A percentile compares a stretch with the other conserved stretches of the same genome.
phyloP scores from a whole-genome alignment of 352 stramenopile genomes.

The Globisporangium middletonii region DNA sequence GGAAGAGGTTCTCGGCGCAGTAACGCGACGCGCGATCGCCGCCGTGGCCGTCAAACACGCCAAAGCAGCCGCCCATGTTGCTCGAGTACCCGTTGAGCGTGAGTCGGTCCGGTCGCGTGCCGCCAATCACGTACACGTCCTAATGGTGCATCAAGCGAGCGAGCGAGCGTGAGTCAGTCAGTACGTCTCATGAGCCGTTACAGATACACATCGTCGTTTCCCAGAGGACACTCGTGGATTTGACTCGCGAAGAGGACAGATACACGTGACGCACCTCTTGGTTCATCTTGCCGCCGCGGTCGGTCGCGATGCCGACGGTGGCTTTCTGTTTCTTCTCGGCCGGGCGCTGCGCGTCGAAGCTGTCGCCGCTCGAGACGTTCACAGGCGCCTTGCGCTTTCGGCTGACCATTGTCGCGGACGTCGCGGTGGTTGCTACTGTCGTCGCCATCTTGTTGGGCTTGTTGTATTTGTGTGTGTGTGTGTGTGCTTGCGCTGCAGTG shows the following conservation, averaged over 20 bases:
- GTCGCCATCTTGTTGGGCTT: neutral
- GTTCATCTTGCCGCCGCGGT: conserved; percentile 66
- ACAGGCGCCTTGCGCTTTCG: conserved; percentile 35
- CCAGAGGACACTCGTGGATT: neutral
- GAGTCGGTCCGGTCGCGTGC: conserved; percentile 44
- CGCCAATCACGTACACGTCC: conserved; percentile 81
- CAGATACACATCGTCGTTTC: neutral
- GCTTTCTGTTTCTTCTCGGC: conserved; percentile 34
- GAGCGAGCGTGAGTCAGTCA: neutral
- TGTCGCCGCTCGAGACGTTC: conserved; percentile 11
- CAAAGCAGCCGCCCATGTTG: conserved; percentile 59
- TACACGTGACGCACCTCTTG: conserved; percentile 44
- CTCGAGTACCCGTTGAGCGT: conserved; percentile 77
- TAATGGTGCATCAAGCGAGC: conserved; percentile 11
- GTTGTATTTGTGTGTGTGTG: neutral
- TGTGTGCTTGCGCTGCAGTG: neutral
- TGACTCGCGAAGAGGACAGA: neutral
- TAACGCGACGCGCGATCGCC: conserved; percentile 75
- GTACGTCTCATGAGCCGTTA: neutral
- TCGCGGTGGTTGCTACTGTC: neutral
- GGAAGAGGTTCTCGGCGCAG: conserved; percentile 70
- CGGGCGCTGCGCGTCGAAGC: conserved; percentile 8
- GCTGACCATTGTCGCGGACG: conserved; percentile 3
- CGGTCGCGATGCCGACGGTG: conserved; percentile 57
- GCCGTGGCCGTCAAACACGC: conserved; percentile 79